Base-by-base conservation (phyloP, 768 basidiomycete species). In the Tulasnella sp. region DNA sequence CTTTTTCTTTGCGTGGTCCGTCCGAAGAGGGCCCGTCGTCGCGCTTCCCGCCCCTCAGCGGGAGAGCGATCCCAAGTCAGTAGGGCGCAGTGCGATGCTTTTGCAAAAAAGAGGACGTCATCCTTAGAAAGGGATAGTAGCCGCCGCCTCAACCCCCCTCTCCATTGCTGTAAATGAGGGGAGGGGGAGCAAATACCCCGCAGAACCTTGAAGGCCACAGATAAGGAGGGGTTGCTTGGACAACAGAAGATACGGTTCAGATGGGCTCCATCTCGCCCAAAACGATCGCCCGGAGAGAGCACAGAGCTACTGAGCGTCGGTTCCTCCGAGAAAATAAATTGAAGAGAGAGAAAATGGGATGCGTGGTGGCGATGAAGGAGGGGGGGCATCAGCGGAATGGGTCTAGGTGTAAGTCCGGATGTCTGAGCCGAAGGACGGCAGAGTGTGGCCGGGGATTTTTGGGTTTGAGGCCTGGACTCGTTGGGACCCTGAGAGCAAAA, bases 221-320 rank as follows among this genome's bases (percentile, higher is more conserved):
- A 62, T 62, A 62, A 62, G 58, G 58, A 62, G 12, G 58, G n/a
- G 58, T 62, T 62, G 58, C 58, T 62, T 62, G 58, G 58, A 62
- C 58, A 62, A 62, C 58, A 34, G 58, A 62, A 62, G 58, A 62
- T 62, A 62, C 58, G 58, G 58, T 62, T 62, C 58, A 62, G 58
- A 62, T 62, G n/a, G n/a, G 58, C 31, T 34, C 58, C 58, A 31
- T 34, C 31, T n/a, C 58, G 24, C 31, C 58, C 27, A 62, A 62
- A 34, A 34, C 12, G 58, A 62, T 62, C 58, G 58, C 31, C 58
- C 58, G 58, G 58, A n/a, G 18, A n/a, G 8, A 10, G n/a, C 9
- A 31, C 27, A 34, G 58, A 62, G 58, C n/a, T 27, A 62, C 27
- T n/a, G 27, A 62, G n/a, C 48, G 48, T 48, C 48, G 48, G 48